Percentiles rank a stretch among this genome's conserved stretches.
phyloP scores from a whole-genome alignment of 2,329 filamentous ascomycete species.

The Aspergillus tamarii region DNA sequence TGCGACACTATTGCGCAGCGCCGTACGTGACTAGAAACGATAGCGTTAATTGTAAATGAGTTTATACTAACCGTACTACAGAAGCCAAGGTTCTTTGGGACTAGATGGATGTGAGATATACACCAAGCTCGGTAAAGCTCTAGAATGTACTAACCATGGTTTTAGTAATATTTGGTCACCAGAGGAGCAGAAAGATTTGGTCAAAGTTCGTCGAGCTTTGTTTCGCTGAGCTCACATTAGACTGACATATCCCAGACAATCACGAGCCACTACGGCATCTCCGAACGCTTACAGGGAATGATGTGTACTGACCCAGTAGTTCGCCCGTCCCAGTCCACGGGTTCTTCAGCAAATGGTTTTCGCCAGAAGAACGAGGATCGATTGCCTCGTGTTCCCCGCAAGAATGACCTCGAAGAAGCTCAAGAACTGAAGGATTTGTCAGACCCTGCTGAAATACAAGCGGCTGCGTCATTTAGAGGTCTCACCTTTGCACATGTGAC shows the following conservation, averaged over 20 bases:
- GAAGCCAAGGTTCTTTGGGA: slow-evolving; percentile 54
- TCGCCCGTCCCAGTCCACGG: slow-evolving; percentile 25
- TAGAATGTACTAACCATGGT: slow-evolving; percentile 13
- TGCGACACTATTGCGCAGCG: slow-evolving; percentile 34
- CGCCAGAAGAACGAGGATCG: slow-evolving; percentile 14
- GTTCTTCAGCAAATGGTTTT: slow-evolving; percentile 16
- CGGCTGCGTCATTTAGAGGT: slow-evolving; percentile 31
- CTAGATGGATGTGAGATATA: slow-evolving; percentile 69
- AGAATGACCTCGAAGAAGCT: slow-evolving; percentile 38
- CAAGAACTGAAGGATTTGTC: slow-evolving; percentile 26
- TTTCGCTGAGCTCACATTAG: neutral
- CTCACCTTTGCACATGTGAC: slow-evolving; percentile 63
- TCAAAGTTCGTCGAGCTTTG: slow-evolving; percentile 45
- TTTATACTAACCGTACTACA: slow-evolving; percentile 25
- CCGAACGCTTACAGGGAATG: slow-evolving; percentile 65
- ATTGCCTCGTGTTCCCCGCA: slow-evolving; percentile 15
- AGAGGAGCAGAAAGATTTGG: slow-evolving; percentile 58
- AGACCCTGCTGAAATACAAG: slow-evolving; percentile 25
- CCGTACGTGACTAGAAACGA: slow-evolving; percentile 28
- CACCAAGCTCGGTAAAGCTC: neutral
- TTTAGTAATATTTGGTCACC: slow-evolving; percentile 71
- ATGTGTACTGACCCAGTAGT: slow-evolving; percentile 61
- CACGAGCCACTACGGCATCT: slow-evolving; percentile 68
- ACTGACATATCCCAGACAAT: slow-evolving; percentile 43
- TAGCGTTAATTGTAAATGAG: neutral